Percentiles rank a stretch among this genome's conserved stretches.
phyloP scores from a whole-genome alignment of 2,329 filamentous ascomycete species.

The Waltergamsia citrina region DNA sequence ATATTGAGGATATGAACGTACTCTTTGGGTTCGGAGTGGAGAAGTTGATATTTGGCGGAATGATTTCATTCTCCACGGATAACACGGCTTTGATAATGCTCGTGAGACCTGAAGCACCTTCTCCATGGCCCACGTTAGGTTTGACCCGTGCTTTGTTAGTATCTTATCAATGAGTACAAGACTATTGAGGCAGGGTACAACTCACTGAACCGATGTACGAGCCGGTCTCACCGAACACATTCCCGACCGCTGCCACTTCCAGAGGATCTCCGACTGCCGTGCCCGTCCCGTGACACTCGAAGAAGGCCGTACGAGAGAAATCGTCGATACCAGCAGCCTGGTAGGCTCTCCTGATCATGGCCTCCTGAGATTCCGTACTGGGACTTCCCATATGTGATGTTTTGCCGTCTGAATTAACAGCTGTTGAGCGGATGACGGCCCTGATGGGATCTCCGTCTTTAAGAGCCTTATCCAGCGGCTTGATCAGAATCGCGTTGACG shows the following conservation, averaged over 20 bases:
- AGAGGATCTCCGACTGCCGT: constrained; percentile 31
- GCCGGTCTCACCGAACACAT: constrained; percentile 16
- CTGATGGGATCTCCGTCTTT: constrained; percentile 28
- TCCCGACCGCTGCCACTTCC: constrained; percentile 24
- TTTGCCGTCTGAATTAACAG: constrained; percentile 27
- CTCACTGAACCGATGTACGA: constrained; percentile 15
- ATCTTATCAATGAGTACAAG: background rate
- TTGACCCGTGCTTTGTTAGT: constrained; percentile 19
- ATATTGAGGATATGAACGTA: background rate
- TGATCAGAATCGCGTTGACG: constrained; percentile 27
- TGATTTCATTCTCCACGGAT: constrained; percentile 26
- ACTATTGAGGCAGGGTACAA: constrained; percentile 24
- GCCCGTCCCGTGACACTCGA: constrained; percentile 35
- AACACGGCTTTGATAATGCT: constrained; percentile 31
- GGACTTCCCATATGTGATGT: constrained; percentile 23
- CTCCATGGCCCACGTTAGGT: constrained; percentile 31
- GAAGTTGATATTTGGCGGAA: constrained; percentile 31
- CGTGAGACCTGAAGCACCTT: constrained; percentile 28
- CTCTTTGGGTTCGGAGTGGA: constrained; percentile 21
- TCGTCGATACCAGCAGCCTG: constrained; percentile 11
- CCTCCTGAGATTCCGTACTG: constrained; percentile 21
- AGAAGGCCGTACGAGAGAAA: constrained; percentile 13
- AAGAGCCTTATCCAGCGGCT: constrained; percentile 32
- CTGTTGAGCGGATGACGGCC: constrained; percentile 21
- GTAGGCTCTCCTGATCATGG: constrained; percentile 27